Percentiles rank a stretch among this genome's conserved stretches.
Conservation (phyloP, 116 monocot species). For the Iris pallida region DNA sequence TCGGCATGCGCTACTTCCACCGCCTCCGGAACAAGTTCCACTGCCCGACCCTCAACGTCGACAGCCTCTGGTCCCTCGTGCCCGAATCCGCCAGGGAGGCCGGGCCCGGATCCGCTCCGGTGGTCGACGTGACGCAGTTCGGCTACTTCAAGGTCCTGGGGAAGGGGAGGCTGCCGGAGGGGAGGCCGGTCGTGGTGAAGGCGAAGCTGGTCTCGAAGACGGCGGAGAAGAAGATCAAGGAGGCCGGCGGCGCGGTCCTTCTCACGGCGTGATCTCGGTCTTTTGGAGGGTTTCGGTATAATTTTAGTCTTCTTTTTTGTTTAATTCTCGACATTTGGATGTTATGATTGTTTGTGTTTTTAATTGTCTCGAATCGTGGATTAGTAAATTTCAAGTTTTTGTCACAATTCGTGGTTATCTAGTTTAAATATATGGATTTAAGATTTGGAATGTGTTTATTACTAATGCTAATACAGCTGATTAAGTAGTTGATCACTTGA, state of each 20-base stretch:
- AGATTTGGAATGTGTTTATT: too few species aligned
- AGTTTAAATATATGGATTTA: too few species aligned
- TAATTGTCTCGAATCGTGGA: too few species aligned
- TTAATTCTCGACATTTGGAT: too few species aligned
- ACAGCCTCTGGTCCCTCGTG: constrained; percentile 30
- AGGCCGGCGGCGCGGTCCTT: constrained; percentile 29
- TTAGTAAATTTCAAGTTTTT: too few species aligned
- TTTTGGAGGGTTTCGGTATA: not conserved
- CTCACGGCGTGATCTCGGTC: constrained; percentile 25
- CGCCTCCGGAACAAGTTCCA: constrained; percentile 38
- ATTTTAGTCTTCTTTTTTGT: too few species aligned
- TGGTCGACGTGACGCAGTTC: constrained; percentile 28
- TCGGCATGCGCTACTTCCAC: constrained; percentile 25
- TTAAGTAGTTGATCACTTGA: too few species aligned
- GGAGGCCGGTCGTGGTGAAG: constrained; percentile 31
- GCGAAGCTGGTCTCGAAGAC: constrained; percentile 40
- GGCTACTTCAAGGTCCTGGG: constrained; percentile 43
- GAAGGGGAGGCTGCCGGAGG: constrained; percentile 27
- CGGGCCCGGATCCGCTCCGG: constrained; percentile 14
- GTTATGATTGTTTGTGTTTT: too few species aligned
- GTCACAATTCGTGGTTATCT: too few species aligned
- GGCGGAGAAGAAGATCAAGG: constrained; percentile 46
- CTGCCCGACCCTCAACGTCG: constrained; percentile 35
- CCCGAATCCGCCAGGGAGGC: constrained; percentile 29
- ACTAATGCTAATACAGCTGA: too few species aligned